Evolutionary conservation across 2,329 filamentous ascomycete species (phyloP), one percentile per base, ranked within the genome.

Genomic region (Beauveria medogensis): DNA sequence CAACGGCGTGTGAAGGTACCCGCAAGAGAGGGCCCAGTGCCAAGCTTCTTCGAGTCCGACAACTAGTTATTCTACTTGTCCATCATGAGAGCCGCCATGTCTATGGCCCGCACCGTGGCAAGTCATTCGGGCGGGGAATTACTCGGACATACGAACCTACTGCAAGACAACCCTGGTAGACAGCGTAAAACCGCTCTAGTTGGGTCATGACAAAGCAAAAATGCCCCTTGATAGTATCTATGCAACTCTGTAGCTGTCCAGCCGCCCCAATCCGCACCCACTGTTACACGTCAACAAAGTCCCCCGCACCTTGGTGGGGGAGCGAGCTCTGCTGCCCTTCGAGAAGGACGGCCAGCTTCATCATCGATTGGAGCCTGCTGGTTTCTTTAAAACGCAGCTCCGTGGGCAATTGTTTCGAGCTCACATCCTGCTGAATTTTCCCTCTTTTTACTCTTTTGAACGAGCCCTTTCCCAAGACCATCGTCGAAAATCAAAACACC

Each of bases 281-380:
- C 43, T 24, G 20, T 41, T 30, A 37, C 54, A 56, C 54, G 43
- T 47, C 43, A 56, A 37, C 26, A 28, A 16, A 12, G n/a, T 55
- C 28, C 54, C 54, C 44, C 54, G 54, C 54, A 47, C 43, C 41
- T 24, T 56, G 43, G 54, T 56, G 41, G 54, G 54, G 54, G 44
- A 48, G 30, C 28, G 16, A 20, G 16, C 10, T 16, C 24, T n/a
- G 34, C 34, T 16, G 16, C 16, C 28, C 54, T 43, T 18, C 10
- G 43, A 48, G 26, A 26, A 22, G 43, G n/a, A 48, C 12, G 54
- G 20, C 43, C 54, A 48, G 43, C 54, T 37, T 56, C 43, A 56
- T 56, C 54, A 56, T 47, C 54, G 8, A 34, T 48, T 47, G 54
- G 41, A 34, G 54, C 54, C 54, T 56, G n/a, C 28, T 37, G 40